phyloP scores from a whole-genome alignment of 495 filamentous ascomycete genomes.

The Aspergillus ostianus region DNA sequence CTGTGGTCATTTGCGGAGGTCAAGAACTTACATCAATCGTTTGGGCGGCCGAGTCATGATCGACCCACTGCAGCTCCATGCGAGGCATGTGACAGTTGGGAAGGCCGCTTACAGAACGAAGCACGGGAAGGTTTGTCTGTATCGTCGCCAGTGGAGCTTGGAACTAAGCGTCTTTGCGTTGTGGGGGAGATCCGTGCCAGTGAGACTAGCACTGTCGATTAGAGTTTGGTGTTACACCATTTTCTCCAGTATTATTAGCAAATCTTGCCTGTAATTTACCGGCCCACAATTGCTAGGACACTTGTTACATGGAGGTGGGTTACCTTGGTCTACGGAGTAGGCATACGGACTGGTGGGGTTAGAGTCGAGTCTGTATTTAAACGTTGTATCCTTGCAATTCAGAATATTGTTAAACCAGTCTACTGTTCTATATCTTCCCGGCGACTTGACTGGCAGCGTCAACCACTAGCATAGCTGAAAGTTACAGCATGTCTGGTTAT shows the following conservation, averaged over 20 bases:
- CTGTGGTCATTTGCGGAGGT: conserved; percentile 11
- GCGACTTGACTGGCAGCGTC: not conserved
- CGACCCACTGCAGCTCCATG: conserved; percentile 5
- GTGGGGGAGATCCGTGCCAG: conserved; percentile 1
- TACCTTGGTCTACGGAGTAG: not conserved
- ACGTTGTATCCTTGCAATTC: not conserved
- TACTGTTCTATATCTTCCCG: not conserved
- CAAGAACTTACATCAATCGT: conserved; percentile 12
- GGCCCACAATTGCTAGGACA: not conserved
- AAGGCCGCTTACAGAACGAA: not conserved
- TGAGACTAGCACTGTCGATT: not conserved
- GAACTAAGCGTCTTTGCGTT: conserved; percentile 7
- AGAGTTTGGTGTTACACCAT: no score
- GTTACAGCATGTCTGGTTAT: not conserved
- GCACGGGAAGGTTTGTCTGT: not conserved
- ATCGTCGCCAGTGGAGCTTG: conserved; percentile 1
- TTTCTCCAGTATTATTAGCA: not conserved
- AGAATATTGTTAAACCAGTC: not conserved
- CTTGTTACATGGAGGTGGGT: not conserved
- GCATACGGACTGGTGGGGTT: not conserved
- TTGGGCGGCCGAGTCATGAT: conserved; percentile 19
- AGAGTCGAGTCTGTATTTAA: not conserved
- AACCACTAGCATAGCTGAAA: not conserved
- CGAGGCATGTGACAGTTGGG: conserved; percentile 2
- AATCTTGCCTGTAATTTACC: not conserved